These are phyloP conservation scores for Vitellaria paradoxa DNA, from an alignment of 179 eudicot genomes.

Conservation along the genomic window DNA sequence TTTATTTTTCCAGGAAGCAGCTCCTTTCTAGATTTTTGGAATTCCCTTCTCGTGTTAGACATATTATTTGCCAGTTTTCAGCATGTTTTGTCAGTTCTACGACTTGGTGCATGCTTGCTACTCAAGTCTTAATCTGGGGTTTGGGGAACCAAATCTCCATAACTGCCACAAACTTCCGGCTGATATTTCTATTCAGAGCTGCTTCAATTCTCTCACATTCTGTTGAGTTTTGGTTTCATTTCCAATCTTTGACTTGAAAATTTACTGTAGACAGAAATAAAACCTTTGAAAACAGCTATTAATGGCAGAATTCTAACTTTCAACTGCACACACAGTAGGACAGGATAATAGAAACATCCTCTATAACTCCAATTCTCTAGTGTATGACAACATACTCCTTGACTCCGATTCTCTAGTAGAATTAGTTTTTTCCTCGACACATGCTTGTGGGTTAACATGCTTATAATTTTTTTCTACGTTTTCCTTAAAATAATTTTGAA, in stretches of 20 bases:
- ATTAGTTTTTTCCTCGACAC: neutral
- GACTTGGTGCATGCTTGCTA: neutral
- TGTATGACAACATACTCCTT: neutral
- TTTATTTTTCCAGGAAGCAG: neutral
- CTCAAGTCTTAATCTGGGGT: neutral
- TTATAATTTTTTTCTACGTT: neutral
- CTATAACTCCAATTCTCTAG: neutral
- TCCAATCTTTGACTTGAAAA: neutral
- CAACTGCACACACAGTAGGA: neutral
- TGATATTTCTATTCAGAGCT: neutral
- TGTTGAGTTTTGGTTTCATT: neutral
- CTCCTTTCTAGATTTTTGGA: constrained; percentile 2
- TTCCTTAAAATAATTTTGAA: neutral
- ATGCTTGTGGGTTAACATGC: neutral
- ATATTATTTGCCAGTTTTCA: neutral
- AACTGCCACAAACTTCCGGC: neutral
- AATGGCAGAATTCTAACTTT: neutral
- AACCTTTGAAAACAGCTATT: neutral
- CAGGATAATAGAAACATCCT: neutral
- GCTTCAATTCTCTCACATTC: neutral
- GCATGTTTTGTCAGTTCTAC: neutral
- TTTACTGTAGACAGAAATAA: neutral
- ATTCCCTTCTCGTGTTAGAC: neutral
- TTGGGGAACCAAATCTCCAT: neutral
- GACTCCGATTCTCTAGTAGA: neutral